Evolutionary conservation across 768 basidiomycete species (phyloP), one percentile per base, ranked within the genome.

Genomic region (Chalciporus sphaerocephalus): DNA sequence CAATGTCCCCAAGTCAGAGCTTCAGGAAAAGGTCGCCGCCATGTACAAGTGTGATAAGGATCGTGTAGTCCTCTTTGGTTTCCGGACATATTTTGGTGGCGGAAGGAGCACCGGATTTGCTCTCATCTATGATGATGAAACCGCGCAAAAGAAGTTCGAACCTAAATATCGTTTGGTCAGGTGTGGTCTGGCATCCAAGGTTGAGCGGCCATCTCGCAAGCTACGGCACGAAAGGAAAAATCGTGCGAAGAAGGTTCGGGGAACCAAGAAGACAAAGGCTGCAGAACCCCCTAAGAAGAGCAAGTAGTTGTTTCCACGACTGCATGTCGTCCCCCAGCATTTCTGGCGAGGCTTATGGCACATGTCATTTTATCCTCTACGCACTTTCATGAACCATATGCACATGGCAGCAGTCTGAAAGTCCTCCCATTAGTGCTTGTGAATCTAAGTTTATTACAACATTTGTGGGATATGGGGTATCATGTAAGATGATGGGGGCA

Each of bases 161-260:
- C 95, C 96, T 55, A 90, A 82, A 70, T 81, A 97, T 74, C 85
- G 96, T 55, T 75, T 99, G 64, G 81, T 98, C 61, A 83, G 92
- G 72, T 80, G 76, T 54, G 85, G 87, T 41, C 66, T 92, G 38
- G 65, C 59, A 25, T 47, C 76, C 53, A 96, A 97, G 75, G 83
- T 86, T 52, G 89, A 92, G 34, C 92, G 86, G 71, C 75, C 95
- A 43, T 92, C 92, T 54, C 87, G 96, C 64, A 98, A 98, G 71
- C 83, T 98, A 71, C 87, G 96, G 72, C 97, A 98, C 78, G 95
- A 98, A 78, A 84, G 96, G 63, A 99, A 99, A 83, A 99, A 99
- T 75, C 85, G 95, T 67, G 81, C 88, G 52, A 99, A 99, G 88
- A 98, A 97, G 85, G 94, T 93, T 73, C 90, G 94, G 64, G 94